Evolutionary conservation across 768 basidiomycete genomes (phyloP), one percentile per base, ranked within the genome.

Genomic region (Serendipita sp.): DNA sequence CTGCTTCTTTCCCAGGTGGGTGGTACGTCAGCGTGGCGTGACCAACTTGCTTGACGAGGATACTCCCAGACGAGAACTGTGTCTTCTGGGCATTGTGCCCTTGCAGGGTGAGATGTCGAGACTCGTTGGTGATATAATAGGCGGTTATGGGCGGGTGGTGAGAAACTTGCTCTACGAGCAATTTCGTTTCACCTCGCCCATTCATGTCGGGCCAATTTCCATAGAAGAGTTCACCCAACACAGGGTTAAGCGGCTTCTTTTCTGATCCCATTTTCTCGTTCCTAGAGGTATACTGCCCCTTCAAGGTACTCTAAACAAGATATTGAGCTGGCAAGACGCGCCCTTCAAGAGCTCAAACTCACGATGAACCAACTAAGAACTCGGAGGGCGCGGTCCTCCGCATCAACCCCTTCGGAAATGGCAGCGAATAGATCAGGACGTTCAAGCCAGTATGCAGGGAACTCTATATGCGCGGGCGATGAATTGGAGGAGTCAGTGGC

Each of bases 201-300:
- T 80, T 76, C 48, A 70, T 70, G 72, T 87, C 83, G 2, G 93
- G 88, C 93, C 93, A 97, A 66, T 78, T 74, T 43, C 92, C 93
- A 66, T 91, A 93, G 74, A 97, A 97, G 31, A 89, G 76, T 70
- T 60, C 55, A 74, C 91, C 92, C 15, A 96, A 86, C 8, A 91
- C 92, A 37, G 95, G 95, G 71, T 99, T 99, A 64, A 99, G 79
- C 15, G 95, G 95, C 89, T 98, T 98, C 80, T 98, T 98, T 81
- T 98, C 94, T 0, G 89, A 91, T 13, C 95, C 95, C 83, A 92
- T 87, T 67, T 86, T 85, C 76, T 96, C 93, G 70, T 97, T 97
- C 58, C 94, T 79, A 16, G 91, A 91, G 45, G 89, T 97, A 73
- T 93, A 93, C 71, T 96, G 93, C 13, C 91, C 94, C 73, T 93